Evolutionary conservation across 176 grass and related monocot genomes (phyloP), one percentile per base, ranked within the genome.

Genomic region (Poa annua): DNA sequence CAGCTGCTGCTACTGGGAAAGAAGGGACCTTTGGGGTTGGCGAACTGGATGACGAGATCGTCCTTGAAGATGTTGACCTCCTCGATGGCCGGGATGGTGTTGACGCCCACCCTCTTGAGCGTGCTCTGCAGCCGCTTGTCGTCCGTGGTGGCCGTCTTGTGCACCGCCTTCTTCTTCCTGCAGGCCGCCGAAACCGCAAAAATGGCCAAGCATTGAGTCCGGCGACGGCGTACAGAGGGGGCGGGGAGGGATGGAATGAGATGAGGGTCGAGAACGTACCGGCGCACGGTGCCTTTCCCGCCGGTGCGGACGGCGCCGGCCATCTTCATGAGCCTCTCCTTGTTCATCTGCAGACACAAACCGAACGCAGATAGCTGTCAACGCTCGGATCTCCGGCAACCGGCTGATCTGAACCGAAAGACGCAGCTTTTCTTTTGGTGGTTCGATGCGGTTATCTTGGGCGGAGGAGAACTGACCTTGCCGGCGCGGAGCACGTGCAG

Each of bases 61-160:
- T 99, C 91, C 85, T 99, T 96, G 81, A 99, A 99, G 80, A 96
- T 94, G 77, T 98, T 98, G 24, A 98, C 96, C 88, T 98, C 96
- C 92, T 98, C 96, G 66, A 98, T 98, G 47, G 96, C 96, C 1
- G 96, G 92, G 60, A 98, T 98, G 59, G 96, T 75, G 79, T 95
- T 98, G 77, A 98, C 96, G 11, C 96, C 96, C 67, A 98, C 86
- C 91, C 96, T 98, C 88, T 95, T 98, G 72, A 95, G 84, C 74
- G 92, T 98, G 88, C 91, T 93, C 89, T 98, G 96, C 29, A 98
- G 92, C 85, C 85, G 89, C 82, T 98, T 98, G 80, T 98, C 96
- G 56, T 98, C 96, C 8, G 96, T 95, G 2, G 89, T 93, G 3
- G 82, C 77, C 53, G 92, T 95, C 88, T 98, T 98, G 78, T 98